Evolutionary conservation across 106 monocot genomes (phyloP).

Genomic region (Iris macrosiphon): DNA sequence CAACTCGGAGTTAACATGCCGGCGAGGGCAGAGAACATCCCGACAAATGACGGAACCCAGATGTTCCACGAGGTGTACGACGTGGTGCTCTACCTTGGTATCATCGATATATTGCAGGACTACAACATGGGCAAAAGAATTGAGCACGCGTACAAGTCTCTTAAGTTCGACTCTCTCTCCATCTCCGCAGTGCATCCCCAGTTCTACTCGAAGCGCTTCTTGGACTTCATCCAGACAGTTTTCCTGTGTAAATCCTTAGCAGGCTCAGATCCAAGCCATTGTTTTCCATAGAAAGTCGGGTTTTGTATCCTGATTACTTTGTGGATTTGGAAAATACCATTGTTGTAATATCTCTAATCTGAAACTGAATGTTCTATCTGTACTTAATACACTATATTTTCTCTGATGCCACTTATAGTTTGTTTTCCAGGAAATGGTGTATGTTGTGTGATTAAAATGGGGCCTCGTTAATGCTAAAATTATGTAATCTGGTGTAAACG

Average conservation of each 20-base stretch:
- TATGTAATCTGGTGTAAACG: too few relatives aligned
- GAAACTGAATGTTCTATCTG: too few relatives aligned
- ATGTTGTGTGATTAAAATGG: too few relatives aligned
- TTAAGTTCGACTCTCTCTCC: conserved; percentile 45
- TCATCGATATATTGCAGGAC: conserved; percentile 53
- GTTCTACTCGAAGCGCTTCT: conserved; percentile 51
- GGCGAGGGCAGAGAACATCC: conserved; percentile 39
- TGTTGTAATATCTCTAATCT: too few relatives aligned
- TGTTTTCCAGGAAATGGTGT: too few relatives aligned
- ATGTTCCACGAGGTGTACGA: conserved; percentile 38
- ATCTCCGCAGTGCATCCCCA: conserved; percentile 57
- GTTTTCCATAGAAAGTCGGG: too few relatives aligned
- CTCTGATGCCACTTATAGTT: too few relatives aligned
- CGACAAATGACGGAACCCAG: conserved; percentile 23
- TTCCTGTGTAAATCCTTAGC: conserved; percentile 24
- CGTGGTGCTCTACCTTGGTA: conserved; percentile 40
- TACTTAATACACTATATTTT: too few relatives aligned
- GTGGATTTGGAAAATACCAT: too few relatives aligned
- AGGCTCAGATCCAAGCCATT: too few relatives aligned
- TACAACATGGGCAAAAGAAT: conserved; percentile 50
- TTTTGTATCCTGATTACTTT: too few relatives aligned
- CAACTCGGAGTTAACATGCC: conserved; percentile 55
- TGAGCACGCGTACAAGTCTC: conserved; percentile 59
- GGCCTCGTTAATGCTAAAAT: too few relatives aligned
- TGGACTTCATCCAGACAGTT: conserved; percentile 43